phyloP scores from a whole-genome alignment of 164 flowering plant genomes.

The Macadamia tetraphylla region DNA sequence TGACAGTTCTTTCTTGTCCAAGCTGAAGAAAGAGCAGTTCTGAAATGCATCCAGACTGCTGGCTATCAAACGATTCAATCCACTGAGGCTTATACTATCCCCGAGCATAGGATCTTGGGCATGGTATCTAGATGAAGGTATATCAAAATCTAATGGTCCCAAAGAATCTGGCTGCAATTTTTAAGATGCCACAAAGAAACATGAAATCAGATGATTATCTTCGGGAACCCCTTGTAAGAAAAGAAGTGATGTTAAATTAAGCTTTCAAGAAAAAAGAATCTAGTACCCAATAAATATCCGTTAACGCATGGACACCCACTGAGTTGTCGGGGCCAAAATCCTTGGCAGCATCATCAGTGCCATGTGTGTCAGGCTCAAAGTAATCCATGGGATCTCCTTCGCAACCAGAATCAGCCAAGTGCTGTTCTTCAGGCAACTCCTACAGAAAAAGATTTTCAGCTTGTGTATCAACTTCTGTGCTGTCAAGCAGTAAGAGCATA shows the following conservation, averaged over 20 bases:
- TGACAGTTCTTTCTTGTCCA: constrained; percentile 60
- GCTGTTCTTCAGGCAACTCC: constrained; percentile 37
- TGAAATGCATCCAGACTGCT: constrained; percentile 93
- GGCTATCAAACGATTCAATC: constrained; percentile 74
- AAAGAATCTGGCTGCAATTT: constrained; percentile 82
- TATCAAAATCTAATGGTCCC: constrained; percentile 89
- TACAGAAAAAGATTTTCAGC: constrained; percentile 21
- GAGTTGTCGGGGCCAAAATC: constrained; percentile 21
- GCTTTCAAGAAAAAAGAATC: not conserved
- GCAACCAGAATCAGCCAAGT: constrained; percentile 13
- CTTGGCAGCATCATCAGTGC: constrained; percentile 30
- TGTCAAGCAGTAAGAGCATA: not conserved
- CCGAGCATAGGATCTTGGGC: constrained; percentile 58
- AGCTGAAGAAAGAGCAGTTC: constrained; percentile 66
- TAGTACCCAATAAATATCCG: constrained; percentile 89
- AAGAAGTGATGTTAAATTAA: not conserved
- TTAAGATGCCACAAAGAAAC: constrained; percentile 6
- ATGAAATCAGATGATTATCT: constrained; percentile 13
- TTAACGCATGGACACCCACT: constrained; percentile 20
- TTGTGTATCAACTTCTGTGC: not conserved
- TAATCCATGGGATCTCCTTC: constrained; percentile 27
- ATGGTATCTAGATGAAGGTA: constrained; percentile 58
- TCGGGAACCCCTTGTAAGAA: not conserved
- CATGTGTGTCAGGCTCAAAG: constrained; percentile 21
- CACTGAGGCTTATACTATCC: constrained; percentile 65